phyloP scores from a whole-genome alignment of 768 basidiomycete species.

The Botryobasidium botryosum region DNA sequence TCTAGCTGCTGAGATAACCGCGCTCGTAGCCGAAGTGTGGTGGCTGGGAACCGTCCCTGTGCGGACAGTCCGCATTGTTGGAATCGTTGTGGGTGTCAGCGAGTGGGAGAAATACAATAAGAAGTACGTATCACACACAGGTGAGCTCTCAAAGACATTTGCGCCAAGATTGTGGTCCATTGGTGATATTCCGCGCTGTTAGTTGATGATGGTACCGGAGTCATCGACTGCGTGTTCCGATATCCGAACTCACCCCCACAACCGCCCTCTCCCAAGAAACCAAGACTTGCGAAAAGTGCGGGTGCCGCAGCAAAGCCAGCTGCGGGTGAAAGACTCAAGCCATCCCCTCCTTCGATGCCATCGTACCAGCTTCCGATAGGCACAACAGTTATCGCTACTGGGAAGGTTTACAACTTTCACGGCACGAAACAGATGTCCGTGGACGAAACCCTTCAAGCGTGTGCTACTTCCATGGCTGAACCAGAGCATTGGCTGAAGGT shows the following conservation, averaged over 20 bases:
- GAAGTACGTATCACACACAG: no score
- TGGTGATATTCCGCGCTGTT: no score
- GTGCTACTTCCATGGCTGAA: constrained; percentile 33
- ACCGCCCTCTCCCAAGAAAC: no score
- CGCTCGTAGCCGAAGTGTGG: no score
- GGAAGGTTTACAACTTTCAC: constrained; percentile 23
- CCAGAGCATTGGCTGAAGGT: constrained; percentile 38
- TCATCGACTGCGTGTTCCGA: constrained; percentile 53
- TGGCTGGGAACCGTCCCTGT: constrained; percentile 49
- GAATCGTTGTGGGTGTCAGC: constrained; percentile 45
- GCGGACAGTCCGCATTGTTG: constrained; percentile 41
- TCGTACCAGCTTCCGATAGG: constrained; percentile 27
- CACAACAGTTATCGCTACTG: constrained; percentile 29
- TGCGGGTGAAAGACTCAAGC: no score
- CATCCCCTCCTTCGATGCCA: no score
- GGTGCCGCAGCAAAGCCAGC: no score
- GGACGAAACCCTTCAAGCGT: neutral
- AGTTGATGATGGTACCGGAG: constrained; percentile 69
- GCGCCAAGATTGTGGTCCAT: no score
- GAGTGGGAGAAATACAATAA: constrained; percentile 44
- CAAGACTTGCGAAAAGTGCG: no score
- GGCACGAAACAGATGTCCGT: neutral
- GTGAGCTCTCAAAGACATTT: no score
- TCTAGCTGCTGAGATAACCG: no score
- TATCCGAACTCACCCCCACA: no score